Conservation (phyloP, 768 basidiomycete genomes). For the Dictyophora rubrovolvata region DNA sequence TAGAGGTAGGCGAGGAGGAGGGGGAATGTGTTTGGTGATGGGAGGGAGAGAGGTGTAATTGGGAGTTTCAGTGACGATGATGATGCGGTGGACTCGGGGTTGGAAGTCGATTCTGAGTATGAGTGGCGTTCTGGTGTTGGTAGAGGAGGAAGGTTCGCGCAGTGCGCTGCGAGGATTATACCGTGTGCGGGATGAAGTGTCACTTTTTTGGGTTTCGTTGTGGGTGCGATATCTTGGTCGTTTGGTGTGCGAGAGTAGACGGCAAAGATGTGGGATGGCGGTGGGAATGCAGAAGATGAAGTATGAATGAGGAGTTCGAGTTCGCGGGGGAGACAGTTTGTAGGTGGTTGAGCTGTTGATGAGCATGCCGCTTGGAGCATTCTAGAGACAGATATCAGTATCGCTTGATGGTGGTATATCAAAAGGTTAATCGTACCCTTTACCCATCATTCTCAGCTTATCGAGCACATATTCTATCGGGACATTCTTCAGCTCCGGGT, state of each 20-base stretch:
- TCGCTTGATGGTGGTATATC: no score
- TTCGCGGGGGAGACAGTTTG: slow-evolving; percentile 22
- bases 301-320: slow-evolving; percentile 18
- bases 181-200: slow-evolving; percentile 18
- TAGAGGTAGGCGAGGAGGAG: slow-evolving; percentile 17
- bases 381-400: background rate
- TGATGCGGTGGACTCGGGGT: no score
- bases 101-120: no score
- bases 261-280: slow-evolving; percentile 16
- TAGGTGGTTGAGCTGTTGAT: background rate
- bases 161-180: slow-evolving; percentile 13
- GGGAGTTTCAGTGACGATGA: slow-evolving; percentile 7
- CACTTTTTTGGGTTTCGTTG: background rate
- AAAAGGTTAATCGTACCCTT: no score
- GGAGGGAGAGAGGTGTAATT: slow-evolving; percentile 15
- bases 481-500: no score
- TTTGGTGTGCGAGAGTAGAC: slow-evolving; percentile 8
- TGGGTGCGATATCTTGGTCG: background rate
- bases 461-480: no score
- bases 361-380: slow-evolving; percentile 1
- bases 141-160: slow-evolving; percentile 7
- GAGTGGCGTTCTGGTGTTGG: background rate
- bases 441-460: no score
- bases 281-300: slow-evolving; percentile 9
- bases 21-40: slow-evolving; percentile 15